Evolutionary conservation across 768 basidiomycete genomes (phyloP).

Genomic region (Strobilomyces echinocephalus): DNA sequence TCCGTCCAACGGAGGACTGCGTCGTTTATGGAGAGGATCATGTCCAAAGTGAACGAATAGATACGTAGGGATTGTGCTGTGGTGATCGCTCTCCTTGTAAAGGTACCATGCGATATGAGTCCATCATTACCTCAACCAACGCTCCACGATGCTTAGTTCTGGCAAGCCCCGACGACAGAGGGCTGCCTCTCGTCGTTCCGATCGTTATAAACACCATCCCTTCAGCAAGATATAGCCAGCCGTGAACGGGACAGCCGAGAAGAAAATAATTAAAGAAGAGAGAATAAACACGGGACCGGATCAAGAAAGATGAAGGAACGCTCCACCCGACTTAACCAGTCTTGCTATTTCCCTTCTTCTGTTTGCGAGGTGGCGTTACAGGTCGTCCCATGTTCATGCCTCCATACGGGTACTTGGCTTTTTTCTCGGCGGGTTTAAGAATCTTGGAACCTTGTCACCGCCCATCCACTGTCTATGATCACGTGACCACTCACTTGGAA

Average conservation of each 20-base stretch:
- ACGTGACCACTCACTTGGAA: conserved; percentile 72
- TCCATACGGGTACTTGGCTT: conserved; percentile 87
- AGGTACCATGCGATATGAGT: conserved; percentile 20
- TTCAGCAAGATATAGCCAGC: conserved; percentile 28
- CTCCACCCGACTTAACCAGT: conserved; percentile 37
- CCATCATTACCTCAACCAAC: conserved; percentile 18
- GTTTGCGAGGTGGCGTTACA: conserved; percentile 94
- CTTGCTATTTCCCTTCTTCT: conserved; percentile 94
- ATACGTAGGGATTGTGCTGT: conserved; percentile 28
- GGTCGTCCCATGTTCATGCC: conserved; percentile 84
- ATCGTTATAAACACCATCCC: conserved; percentile 17
- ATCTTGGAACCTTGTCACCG: conserved; percentile 50
- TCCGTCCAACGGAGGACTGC: conserved; percentile 12
- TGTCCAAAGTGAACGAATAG: conserved; percentile 30
- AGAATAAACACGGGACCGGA: conserved; percentile 29
- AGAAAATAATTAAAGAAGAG: conserved; percentile 23
- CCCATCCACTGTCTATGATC: neutral
- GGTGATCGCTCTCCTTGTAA: conserved; percentile 20
- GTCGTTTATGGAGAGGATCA: conserved; percentile 14
- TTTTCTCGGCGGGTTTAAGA: conserved; percentile 98
- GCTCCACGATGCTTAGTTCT: conserved; percentile 13
- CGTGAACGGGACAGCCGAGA: conserved; percentile 22
- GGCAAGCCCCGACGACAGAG: conserved; percentile 5
- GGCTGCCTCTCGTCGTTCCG: conserved; percentile 15
- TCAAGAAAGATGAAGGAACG: conserved; percentile 25